Percentiles rank a stretch among this genome's conserved stretches.
phyloP scores from a whole-genome alignment of 495 filamentous ascomycete genomes.

The Umbilicaria muhlenbergii region DNA sequence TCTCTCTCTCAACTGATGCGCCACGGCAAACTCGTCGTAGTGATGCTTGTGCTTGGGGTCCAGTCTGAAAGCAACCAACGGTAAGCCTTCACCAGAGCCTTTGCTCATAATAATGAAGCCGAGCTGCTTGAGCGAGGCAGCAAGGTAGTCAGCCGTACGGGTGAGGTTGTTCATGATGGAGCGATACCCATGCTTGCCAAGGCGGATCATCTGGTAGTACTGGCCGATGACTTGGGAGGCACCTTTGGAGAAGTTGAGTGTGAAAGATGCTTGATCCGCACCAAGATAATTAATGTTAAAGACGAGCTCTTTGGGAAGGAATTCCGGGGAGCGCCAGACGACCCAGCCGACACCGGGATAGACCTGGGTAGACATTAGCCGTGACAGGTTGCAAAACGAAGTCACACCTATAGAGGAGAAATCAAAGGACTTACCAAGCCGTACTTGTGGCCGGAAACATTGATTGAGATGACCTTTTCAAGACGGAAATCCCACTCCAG shows the following conservation, averaged over 20 bases:
- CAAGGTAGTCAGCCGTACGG: constrained; percentile 67
- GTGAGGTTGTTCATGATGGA: constrained; percentile 80
- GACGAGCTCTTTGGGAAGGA: constrained; percentile 73
- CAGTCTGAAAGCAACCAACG: constrained; percentile 74
- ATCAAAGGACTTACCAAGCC: constrained; percentile 26
- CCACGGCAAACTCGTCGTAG: constrained; percentile 71
- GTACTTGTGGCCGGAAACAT: constrained; percentile 87
- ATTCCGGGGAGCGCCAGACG: constrained; percentile 72
- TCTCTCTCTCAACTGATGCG: constrained; percentile 65
- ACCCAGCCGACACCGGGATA: constrained; percentile 92
- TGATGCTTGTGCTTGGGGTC: constrained; percentile 38
- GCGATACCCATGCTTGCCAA: constrained; percentile 77
- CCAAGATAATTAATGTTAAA: constrained; percentile 98
- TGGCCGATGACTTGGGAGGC: constrained; percentile 86
- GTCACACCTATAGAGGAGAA: background rate
- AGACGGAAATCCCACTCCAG: constrained; percentile 80
- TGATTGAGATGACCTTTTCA: constrained; percentile 77
- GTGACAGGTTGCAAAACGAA: no score
- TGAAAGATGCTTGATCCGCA: constrained; percentile 89
- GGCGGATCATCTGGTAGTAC: constrained; percentile 88
- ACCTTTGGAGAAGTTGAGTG: constrained; percentile 92
- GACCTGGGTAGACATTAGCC: constrained; percentile 25
- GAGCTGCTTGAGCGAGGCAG: constrained; percentile 46
- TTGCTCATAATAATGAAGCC: constrained; percentile 80
- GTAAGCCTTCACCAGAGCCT: constrained; percentile 55